Evolutionary conservation across 495 filamentous ascomycete species (phyloP), one percentile per base, ranked within the genome.

Genomic region (Lepraria neglecta): DNA sequence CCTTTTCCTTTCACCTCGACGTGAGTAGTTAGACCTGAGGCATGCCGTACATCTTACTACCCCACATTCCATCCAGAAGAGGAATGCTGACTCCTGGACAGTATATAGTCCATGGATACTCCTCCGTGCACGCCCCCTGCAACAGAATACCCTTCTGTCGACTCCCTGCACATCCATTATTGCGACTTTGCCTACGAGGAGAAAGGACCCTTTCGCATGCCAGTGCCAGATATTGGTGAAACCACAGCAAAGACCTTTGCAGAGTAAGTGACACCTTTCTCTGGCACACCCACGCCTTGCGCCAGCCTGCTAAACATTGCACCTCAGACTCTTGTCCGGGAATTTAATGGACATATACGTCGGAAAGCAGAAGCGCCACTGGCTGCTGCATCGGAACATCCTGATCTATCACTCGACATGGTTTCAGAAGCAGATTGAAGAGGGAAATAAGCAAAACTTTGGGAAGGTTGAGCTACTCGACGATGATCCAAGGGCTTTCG

Each of bases 351-450:
- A 80, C 52, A 67, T 80, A 33, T 75, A 74, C 63, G 77, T 80
- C 10, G 77, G 77, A 27, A 62, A 68, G 52, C 43, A 62, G 17
- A 69, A 67, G 66, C 71, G 72, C 45, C 72, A 75, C 35, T 80
- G 77, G 77, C 56, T 67, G 11, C 64, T 80, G 21, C 77, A 80
- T 68, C 72, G 69, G 45, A 79, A 79, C 58, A 69, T 80, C 12
- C 72, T 80, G 5, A 74, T 71, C 51, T 71, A 77, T 58, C 73
- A 78, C 67, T 77, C 76, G n/a, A 67, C 67, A 19, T 74, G 69
- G 55, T 75, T 80, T 48, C 68, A 72, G 43, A 58, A 68, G 35
- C 75, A 77, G 55, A 67, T 74, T n/a, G 65, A 66, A 12, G 63
- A 61, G 24, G 69, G 69, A 4, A 63, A 58, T 9, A 67, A 69